Conservation (phyloP, 176 grass and related monocot genomes). For the Guadua angustifolia region DNA sequence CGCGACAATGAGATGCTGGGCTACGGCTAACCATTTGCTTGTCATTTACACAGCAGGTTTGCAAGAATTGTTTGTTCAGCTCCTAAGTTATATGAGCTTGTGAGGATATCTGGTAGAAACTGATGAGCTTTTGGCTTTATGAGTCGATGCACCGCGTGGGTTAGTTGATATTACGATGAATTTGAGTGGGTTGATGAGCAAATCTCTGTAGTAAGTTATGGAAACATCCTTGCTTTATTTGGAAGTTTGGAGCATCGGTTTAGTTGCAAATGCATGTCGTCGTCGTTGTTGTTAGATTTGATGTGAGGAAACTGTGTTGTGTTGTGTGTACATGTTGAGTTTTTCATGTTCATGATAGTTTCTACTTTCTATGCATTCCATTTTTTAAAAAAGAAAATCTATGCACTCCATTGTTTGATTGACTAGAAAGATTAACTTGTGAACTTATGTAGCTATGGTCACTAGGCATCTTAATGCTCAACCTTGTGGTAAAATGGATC, state of each 20-base stretch:
- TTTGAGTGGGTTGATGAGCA: neutral
- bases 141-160: neutral
- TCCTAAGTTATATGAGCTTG: constrained; percentile 2
- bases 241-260: neutral
- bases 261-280: neutral
- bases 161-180: neutral
- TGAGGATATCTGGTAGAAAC: constrained; percentile 7
- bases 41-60: constrained; percentile 4
- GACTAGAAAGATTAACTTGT: neutral
- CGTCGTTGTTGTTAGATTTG: neutral
- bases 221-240: neutral
- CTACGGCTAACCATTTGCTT: neutral
- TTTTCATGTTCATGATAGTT: neutral
- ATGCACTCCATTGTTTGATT: neutral
- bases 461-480: neutral
- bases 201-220: neutral
- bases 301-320: neutral
- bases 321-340: neutral
- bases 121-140: neutral
- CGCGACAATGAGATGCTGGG: constrained; percentile 37
- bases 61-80: constrained; percentile 25
- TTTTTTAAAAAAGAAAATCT: no score
- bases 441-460: neutral
- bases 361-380: no score
- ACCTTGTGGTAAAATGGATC: neutral